Evolutionary conservation across 148 eudicot species (phyloP).

Genomic region (Salicornia ramosissima): DNA sequence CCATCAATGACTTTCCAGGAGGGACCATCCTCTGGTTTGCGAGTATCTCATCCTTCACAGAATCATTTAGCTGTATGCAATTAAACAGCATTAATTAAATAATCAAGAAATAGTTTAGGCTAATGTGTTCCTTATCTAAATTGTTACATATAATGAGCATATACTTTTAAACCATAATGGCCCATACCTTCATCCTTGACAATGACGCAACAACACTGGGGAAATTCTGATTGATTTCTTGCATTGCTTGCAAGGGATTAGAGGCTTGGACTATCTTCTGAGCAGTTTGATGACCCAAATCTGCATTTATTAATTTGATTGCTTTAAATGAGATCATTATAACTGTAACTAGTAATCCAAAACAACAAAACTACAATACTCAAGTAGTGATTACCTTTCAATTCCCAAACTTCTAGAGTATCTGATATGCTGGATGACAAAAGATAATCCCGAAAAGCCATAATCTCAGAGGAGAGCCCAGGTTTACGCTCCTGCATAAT

Average conservation of each 20-base stretch:
- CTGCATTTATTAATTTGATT: constrained; percentile 30
- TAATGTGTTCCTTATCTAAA: background rate
- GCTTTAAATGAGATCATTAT: background rate
- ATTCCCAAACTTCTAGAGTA: constrained; percentile 96
- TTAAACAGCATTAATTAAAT: constrained; percentile 14
- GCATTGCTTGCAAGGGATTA: constrained; percentile 94
- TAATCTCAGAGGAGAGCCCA: constrained; percentile 76
- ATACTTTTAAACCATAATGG: constrained; percentile 6
- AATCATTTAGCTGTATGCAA: constrained; percentile 73
- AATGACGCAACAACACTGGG: constrained; percentile 94
- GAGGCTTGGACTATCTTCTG: constrained; percentile 96
- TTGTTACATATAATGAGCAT: constrained; percentile 1
- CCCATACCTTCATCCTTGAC: constrained; percentile 85
- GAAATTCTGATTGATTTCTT: constrained; percentile 94
- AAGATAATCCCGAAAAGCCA: constrained; percentile 92
- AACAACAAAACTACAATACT: background rate
- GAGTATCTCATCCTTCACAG: constrained; percentile 93
- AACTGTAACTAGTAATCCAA: background rate
- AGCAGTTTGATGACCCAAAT: constrained; percentile 98
- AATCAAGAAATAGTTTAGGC: background rate
- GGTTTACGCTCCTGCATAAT: constrained; percentile 83
- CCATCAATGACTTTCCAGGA: constrained; percentile 97
- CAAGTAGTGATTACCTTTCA: constrained; percentile 57
- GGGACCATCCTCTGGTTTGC: constrained; percentile 98
- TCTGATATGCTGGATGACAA: constrained; percentile 88